These are phyloP conservation scores for Pseudonectria buxi DNA, from an alignment of 2,329 filamentous ascomycete species.

Conservation along the genomic window DNA sequence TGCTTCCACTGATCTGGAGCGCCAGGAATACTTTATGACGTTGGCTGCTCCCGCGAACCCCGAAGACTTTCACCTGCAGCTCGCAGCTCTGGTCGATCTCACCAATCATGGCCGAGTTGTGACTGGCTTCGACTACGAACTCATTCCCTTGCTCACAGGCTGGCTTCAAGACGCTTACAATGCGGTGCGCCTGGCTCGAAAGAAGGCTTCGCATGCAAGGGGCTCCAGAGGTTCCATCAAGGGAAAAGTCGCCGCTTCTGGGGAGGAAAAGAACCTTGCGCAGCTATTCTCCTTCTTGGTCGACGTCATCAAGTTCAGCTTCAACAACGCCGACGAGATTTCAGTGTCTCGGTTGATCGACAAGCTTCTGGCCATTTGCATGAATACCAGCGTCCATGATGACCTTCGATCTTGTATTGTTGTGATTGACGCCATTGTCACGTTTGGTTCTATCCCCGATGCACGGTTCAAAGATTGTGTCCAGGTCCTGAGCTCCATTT, in stretches of 20 bases:
- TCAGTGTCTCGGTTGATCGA: conserved; percentile 57
- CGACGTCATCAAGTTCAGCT: conserved; percentile 70
- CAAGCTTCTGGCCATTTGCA: conserved; percentile 58
- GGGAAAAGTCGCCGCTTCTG: conserved; percentile 30
- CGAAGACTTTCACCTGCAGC: conserved; percentile 60
- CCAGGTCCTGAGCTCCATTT: conserved; percentile 65
- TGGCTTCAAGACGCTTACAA: conserved; percentile 55
- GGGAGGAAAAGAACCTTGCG: conserved; percentile 56
- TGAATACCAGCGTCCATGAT: conserved; percentile 55
- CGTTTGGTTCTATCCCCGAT: conserved; percentile 62
- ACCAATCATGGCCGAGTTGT: conserved; percentile 56
- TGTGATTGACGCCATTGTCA: conserved; percentile 64
- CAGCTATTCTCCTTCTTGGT: conserved; percentile 59
- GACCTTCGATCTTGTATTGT: conserved; percentile 62
- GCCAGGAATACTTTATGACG: conserved; percentile 58
- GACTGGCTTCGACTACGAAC: conserved; percentile 60
- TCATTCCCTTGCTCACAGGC: conserved; percentile 53
- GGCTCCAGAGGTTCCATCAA: conserved; percentile 32
- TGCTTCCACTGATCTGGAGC: conserved; percentile 58
- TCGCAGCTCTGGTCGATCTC: conserved; percentile 56
- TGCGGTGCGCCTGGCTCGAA: conserved; percentile 45
- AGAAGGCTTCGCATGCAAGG: conserved; percentile 34
- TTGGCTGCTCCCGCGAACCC: conserved; percentile 48
- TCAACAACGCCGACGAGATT: conserved; percentile 57
- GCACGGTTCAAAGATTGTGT: conserved; percentile 59